Evolutionary conservation across 2,329 filamentous ascomycete genomes (phyloP).

Genomic region (Sordariomycetes sp.): DNA sequence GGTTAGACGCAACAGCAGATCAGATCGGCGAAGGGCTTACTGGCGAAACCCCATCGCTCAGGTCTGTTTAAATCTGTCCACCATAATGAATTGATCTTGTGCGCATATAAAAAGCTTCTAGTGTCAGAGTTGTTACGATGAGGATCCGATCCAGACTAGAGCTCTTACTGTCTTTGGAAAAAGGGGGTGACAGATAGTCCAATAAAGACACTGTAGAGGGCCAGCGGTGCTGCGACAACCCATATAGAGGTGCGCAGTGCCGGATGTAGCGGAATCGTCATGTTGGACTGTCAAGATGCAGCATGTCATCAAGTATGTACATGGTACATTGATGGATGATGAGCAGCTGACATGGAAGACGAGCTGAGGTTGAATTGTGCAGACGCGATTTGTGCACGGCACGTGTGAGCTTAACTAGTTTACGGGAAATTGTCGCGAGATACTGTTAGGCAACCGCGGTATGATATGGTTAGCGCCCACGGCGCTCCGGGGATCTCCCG

Average conservation of each 20-base stretch:
- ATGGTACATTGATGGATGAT: too few relatives aligned
- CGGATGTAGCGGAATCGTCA: slow-evolving; percentile 1
- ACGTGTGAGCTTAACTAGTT: too few relatives aligned
- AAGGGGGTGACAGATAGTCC: slow-evolving; percentile 55
- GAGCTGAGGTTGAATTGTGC: too few relatives aligned
- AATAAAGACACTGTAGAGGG: slow-evolving; percentile 60
- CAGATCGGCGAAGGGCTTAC: slow-evolving; percentile 31
- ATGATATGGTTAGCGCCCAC: too few relatives aligned
- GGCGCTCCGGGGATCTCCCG: too few relatives aligned
- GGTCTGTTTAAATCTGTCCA: slow-evolving; percentile 68
- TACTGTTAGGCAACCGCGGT: too few relatives aligned
- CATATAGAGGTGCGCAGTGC: slow-evolving; percentile 31
- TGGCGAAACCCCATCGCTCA: slow-evolving; percentile 78
- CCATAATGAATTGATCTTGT: slow-evolving; percentile 65
- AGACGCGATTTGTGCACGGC: too few relatives aligned
- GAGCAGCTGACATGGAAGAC: too few relatives aligned
- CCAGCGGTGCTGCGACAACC: slow-evolving; percentile 48
- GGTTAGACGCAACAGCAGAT: neutral
- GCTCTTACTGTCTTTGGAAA: slow-evolving; percentile 70
- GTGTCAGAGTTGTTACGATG: slow-evolving; percentile 7
- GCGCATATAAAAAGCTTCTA: slow-evolving; percentile 68
- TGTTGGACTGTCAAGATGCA: too few relatives aligned
- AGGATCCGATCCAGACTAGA: neutral
- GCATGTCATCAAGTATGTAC: too few relatives aligned
- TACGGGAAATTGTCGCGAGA: too few relatives aligned